These are phyloP conservation scores for Brassica carinata DNA, from an alignment of 345 rosid genomes.

Conservation along the genomic window DNA sequence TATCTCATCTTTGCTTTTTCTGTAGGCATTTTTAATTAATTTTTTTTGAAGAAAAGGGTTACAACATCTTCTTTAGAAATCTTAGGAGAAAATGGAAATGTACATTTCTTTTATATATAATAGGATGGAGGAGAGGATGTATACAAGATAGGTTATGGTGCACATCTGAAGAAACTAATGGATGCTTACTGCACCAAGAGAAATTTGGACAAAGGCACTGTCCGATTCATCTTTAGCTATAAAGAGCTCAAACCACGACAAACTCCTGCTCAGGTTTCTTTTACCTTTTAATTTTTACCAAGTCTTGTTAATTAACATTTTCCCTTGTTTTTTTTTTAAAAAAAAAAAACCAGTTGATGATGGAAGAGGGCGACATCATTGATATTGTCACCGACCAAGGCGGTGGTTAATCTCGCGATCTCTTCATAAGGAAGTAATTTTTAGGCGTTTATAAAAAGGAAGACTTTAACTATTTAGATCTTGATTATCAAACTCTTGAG, in stretches of 20 bases:
- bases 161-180: constrained; percentile 53
- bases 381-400: not conserved
- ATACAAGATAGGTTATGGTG: constrained; percentile 46
- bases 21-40: not conserved
- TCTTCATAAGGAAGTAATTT: not conserved
- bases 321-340: not conserved
- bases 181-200: constrained; percentile 47
- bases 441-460: not conserved
- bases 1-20: not conserved
- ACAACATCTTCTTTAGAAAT: not conserved
- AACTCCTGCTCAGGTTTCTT: constrained; percentile 41
- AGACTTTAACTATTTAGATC: not conserved
- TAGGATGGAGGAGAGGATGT: constrained; percentile 59
- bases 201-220: constrained; percentile 40
- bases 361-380: constrained; percentile 30
- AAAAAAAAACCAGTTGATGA: constrained; percentile 6
- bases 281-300: not conserved
- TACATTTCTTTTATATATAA: not conserved
- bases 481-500: not conserved
- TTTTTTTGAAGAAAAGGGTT: not conserved
- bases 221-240: constrained; percentile 47
- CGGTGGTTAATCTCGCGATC: constrained; percentile 30
- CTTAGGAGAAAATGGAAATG: not conserved
- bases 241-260: constrained; percentile 35
- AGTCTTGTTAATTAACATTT: not conserved